phyloP scores from a whole-genome alignment of 805 yeast genomes.

The Maudiozyma bulderi region DNA sequence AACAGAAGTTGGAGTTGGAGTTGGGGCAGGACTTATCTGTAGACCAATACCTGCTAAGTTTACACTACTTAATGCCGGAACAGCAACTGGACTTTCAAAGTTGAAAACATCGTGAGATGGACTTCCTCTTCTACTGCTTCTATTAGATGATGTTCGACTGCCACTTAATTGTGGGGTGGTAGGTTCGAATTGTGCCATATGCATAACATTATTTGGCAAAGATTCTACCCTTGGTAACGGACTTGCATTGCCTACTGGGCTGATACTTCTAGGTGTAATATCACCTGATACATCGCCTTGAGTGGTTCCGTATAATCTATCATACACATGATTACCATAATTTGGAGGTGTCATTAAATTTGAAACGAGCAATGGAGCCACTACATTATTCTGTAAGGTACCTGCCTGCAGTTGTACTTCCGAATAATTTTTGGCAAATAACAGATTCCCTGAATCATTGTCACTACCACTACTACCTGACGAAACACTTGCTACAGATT shows the following conservation, averaged over 20 bases:
- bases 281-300: constrained; percentile 31
- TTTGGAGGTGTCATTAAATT: constrained; percentile 73
- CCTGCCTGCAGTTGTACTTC: constrained; percentile 13
- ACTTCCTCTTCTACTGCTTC: not conserved
- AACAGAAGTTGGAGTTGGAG: constrained; percentile 38
- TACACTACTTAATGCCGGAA: not conserved
- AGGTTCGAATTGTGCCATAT: not conserved
- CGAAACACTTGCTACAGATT: not conserved
- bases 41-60: not conserved
- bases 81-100: not conserved
- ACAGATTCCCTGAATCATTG: constrained; percentile 30
- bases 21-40: constrained; percentile 3
- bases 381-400: constrained; percentile 4
- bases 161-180: not conserved
- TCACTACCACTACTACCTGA: constrained; percentile 13
- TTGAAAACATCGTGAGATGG: not conserved
- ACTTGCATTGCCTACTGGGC: not conserved
- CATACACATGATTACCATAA: constrained; percentile 74
- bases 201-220: not conserved
- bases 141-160: not conserved
- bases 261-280: constrained; percentile 3
- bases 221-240: not conserved
- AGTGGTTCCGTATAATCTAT: constrained; percentile 50
- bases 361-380: constrained; percentile 13
- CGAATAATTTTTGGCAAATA: constrained; percentile 31